Evolutionary conservation across 2,329 filamentous ascomycete genomes (phyloP).

Genomic region (Aspergillus sp.): DNA sequence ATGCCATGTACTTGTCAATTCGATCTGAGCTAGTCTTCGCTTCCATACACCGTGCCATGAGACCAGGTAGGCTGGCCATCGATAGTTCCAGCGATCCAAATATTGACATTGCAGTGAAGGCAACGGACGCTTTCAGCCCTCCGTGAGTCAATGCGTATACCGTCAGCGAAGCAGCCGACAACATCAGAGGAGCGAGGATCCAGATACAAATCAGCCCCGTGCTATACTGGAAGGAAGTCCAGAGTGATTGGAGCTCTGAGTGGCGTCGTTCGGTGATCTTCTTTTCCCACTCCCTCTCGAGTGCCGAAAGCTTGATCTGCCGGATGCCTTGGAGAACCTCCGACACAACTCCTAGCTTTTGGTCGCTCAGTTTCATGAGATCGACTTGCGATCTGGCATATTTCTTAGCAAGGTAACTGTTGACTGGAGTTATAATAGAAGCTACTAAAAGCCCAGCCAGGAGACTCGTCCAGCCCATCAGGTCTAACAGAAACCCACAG

Average conservation of each 20-base stretch:
- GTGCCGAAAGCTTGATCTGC: constrained; percentile 72
- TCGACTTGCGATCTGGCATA: constrained; percentile 58
- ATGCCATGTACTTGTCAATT: constrained; percentile 64
- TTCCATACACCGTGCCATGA: constrained; percentile 63
- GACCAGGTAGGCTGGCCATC: constrained; percentile 62
- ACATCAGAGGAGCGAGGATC: constrained; percentile 63
- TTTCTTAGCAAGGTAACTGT: constrained; percentile 56
- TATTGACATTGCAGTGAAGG: constrained; percentile 66
- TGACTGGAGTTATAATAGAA: constrained; percentile 57
- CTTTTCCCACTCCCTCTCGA: constrained; percentile 65
- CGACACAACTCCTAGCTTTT: constrained; percentile 64
- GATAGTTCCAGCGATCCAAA: constrained; percentile 67
- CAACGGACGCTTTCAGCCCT: constrained; percentile 59
- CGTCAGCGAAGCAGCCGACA: constrained; percentile 63
- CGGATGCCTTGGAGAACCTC: constrained; percentile 69
- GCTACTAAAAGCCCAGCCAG: constrained; percentile 57
- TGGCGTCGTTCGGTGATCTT: constrained; percentile 58
- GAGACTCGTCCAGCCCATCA: constrained; percentile 64
- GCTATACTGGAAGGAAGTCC: constrained; percentile 58
- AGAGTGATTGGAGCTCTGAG: constrained; percentile 57
- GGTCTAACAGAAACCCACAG: constrained; percentile 53
- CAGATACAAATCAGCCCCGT: constrained; percentile 57
- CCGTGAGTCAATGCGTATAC: constrained; percentile 59
- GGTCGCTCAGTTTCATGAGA: constrained; percentile 66
- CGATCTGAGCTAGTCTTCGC: constrained; percentile 64